Conservation (phyloP, 2,329 filamentous ascomycete species). For the Trichoderma pleuroti region DNA sequence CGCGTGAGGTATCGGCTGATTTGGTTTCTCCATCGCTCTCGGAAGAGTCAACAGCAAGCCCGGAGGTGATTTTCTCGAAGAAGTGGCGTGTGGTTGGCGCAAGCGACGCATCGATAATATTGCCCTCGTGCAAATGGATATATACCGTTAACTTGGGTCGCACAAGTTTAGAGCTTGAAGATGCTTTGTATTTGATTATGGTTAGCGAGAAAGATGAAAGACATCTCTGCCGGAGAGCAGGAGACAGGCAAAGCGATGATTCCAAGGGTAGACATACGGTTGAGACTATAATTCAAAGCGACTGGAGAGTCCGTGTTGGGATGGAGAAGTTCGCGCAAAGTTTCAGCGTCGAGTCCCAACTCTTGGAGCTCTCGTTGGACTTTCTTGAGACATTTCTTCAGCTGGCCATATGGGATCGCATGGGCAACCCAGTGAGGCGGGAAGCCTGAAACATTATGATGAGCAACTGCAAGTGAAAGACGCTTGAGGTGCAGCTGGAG, state of each 20-base stretch:
- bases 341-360: slow-evolving; percentile 69
- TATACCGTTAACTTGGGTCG: slow-evolving; percentile 68
- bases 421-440: slow-evolving; percentile 68
- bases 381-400: slow-evolving; percentile 86
- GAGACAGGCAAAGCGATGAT: neutral
- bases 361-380: slow-evolving; percentile 67
- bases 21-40: neutral
- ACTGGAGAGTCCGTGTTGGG: slow-evolving; percentile 45
- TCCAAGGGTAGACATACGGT: slow-evolving; percentile 36
- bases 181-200: slow-evolving; percentile 26
- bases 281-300: slow-evolving; percentile 53
- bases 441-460: slow-evolving; percentile 49
- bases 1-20: neutral
- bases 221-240: too few species aligned
- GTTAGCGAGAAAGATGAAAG: neutral
- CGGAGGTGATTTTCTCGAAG: slow-evolving; percentile 57
- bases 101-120: slow-evolving; percentile 64
- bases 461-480: neutral
- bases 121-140: slow-evolving; percentile 62
- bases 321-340: slow-evolving; percentile 62
- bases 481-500: neutral
- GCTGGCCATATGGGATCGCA: slow-evolving; percentile 77
- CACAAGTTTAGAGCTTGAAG: slow-evolving; percentile 46
- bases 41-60: slow-evolving; percentile 29
- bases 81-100: slow-evolving; percentile 62